Evolutionary conservation across 1,284 basidiomycete species (phyloP), one percentile per base, ranked within the genome.

Genomic region (Leccinum laetum): DNA sequence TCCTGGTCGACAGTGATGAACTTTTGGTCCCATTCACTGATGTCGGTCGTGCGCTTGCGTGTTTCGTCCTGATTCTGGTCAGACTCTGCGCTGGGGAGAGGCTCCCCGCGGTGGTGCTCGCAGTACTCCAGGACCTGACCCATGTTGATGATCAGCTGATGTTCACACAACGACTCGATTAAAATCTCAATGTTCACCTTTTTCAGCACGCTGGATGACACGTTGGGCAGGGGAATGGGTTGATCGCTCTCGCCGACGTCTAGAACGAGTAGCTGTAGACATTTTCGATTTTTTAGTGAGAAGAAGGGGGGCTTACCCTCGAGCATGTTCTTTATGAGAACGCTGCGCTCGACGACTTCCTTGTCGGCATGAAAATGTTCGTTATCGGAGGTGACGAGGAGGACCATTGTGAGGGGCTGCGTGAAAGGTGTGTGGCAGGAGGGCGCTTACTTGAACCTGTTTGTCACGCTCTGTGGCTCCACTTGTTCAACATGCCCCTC

Each of bases 321-420:
- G 67, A 99, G 91, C 97, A 99, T 98, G 84, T 98, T 96, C 86
- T 98, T 98, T 82, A 99, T 98, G 72, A 99, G 89, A 18, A 97
- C 93, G 69, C 91, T 94, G 77, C 96, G 93, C 83, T 96, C 94
- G 65, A 95, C 96, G 65, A 99, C 94, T 70, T 97, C 94, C 79
- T 92, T 93, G 77, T 98, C 96, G 70, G 97, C 94, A 68, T 87
- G 87, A 81, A 98, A 99, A 70, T 93, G 88, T 81, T 99, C 97
- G 74, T 95, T 96, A 80, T 99, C 97, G 58, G 97, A 98, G 60
- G 96, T 93, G 74, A 90, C 87, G 79, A 94, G 89, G 71, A 88
- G 84, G 75, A 93, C 90, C 91, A 93, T 92, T 53, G 62, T 16
- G 64, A 60, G 46, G 61, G 59, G 62, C 53, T 63, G 62, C 35